Conservation (phyloP, 1,139 yeast species). For the Waltiozyma sp. region DNA sequence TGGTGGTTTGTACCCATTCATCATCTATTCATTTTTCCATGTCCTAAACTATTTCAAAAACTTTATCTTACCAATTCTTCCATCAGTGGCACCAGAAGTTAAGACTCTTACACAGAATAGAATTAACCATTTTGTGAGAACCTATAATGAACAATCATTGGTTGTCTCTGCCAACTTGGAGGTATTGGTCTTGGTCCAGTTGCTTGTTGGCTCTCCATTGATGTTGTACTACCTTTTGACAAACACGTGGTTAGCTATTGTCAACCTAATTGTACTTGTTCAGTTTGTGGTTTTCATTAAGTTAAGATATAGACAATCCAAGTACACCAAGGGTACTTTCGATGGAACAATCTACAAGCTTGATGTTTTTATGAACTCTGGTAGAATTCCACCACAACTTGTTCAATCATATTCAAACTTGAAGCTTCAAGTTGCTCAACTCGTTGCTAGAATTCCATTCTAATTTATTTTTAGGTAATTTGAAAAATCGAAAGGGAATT, state of each 20-base stretch:
- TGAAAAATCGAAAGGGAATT: too few species aligned
- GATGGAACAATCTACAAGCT: slow-evolving; percentile 56
- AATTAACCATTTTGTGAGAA: slow-evolving; percentile 46
- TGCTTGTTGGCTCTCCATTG: slow-evolving; percentile 30
- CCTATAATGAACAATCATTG: slow-evolving; percentile 62
- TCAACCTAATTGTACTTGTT: slow-evolving; percentile 44
- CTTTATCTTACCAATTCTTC: slow-evolving; percentile 45
- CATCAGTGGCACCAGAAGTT: slow-evolving; percentile 33
- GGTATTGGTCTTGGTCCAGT: slow-evolving; percentile 42
- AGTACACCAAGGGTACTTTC: slow-evolving; percentile 59
- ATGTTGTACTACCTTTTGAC: slow-evolving; percentile 18
- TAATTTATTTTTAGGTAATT: neutral
- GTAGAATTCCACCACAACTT: slow-evolving; percentile 45
- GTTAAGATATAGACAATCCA: slow-evolving; percentile 70
- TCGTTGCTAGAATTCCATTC: slow-evolving; percentile 7
- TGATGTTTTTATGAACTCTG: slow-evolving; percentile 50
- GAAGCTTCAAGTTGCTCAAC: slow-evolving; percentile 26
- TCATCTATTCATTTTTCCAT: slow-evolving; percentile 64
- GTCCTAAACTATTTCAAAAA: slow-evolving; percentile 57
- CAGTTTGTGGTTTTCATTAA: slow-evolving; percentile 48
- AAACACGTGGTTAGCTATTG: slow-evolving; percentile 50
- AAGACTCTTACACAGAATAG: slow-evolving; percentile 25
- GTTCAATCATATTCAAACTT: slow-evolving; percentile 48
- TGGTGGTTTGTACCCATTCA: slow-evolving; percentile 42
- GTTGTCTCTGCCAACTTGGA: slow-evolving; percentile 65